These are phyloP conservation scores for Wickerhamiella spandovensis DNA, from an alignment of 805 yeast species.

Conservation along the genomic window DNA sequence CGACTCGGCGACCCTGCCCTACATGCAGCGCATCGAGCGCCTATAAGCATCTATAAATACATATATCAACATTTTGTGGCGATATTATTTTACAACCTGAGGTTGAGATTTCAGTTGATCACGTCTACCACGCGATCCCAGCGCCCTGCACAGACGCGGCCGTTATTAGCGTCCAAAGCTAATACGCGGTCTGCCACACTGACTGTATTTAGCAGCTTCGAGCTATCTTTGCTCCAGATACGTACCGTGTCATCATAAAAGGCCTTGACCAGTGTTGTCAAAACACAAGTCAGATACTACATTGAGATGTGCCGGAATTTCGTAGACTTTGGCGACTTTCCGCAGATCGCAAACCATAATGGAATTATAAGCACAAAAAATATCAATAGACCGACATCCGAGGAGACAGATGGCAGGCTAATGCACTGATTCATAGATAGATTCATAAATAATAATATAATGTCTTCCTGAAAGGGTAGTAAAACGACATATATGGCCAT, in stretches of 20 bases:
- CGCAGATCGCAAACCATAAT: constrained; percentile 82
- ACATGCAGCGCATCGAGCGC: too few relatives aligned
- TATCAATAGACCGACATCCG: too few relatives aligned
- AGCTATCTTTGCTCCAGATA: constrained; percentile 54
- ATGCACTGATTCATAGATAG: too few relatives aligned
- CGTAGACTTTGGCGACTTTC: constrained; percentile 27
- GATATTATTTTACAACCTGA: too few relatives aligned
- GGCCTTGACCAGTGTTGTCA: constrained; percentile 34
- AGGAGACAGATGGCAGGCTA: too few relatives aligned
- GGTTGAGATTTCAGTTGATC: too few relatives aligned
- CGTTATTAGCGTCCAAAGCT: constrained; percentile 37
- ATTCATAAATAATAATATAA: too few relatives aligned
- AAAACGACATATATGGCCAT: too few relatives aligned
- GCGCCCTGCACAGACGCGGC: constrained; percentile 45
- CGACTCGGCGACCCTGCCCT: too few relatives aligned
- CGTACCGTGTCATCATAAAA: constrained; percentile 52
- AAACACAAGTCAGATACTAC: constrained; percentile 56
- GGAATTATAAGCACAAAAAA: constrained; percentile 69
- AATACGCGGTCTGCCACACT: constrained; percentile 56
- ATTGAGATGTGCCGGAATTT: constrained; percentile 65
- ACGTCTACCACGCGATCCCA: constrained; percentile 71
- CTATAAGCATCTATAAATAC: too few relatives aligned
- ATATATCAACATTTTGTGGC: too few relatives aligned
- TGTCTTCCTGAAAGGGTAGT: too few relatives aligned
- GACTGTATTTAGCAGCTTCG: constrained; percentile 44